phyloP scores from a whole-genome alignment of 352 stramenopile genomes.

The Globisporangium apiculatum region DNA sequence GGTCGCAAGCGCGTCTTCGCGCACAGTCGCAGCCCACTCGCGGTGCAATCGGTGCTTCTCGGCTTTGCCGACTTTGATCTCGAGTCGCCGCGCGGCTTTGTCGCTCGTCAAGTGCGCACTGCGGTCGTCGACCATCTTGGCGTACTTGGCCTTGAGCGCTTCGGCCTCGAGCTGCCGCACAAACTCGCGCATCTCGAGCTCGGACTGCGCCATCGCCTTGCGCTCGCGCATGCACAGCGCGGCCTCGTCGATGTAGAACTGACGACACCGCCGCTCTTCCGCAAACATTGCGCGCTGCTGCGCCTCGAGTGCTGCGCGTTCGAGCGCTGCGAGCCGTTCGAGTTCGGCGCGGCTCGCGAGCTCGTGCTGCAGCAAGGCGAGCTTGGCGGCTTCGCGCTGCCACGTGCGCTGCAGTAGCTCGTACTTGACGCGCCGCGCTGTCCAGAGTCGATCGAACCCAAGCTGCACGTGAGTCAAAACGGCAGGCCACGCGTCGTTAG shows the following conservation, averaged over 20 bases:
- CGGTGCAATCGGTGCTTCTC: conserved; percentile 67
- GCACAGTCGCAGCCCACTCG: conserved; percentile 60
- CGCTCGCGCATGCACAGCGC: conserved; percentile 49
- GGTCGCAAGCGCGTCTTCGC: conserved; percentile 54
- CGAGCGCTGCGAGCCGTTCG: conserved; percentile 35
- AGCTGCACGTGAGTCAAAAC: conserved; percentile 6
- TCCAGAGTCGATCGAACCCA: conserved; percentile 38
- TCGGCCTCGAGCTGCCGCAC: conserved; percentile 55
- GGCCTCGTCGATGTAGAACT: conserved; percentile 67
- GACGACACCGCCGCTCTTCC: conserved; percentile 48
- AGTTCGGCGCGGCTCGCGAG: conserved; percentile 48
- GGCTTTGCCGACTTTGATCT: conserved; percentile 78
- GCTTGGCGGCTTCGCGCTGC: conserved; percentile 34
- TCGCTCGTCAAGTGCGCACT: conserved; percentile 40
- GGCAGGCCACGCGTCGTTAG: conserved; percentile 1
- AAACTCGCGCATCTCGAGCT: conserved; percentile 69
- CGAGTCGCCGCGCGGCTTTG: conserved; percentile 53
- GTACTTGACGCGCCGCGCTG: conserved; percentile 30
- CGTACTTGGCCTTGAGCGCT: conserved; percentile 70
- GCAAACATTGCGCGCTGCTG: conserved; percentile 57
- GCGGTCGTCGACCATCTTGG: conserved; percentile 54
- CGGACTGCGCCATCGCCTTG: conserved; percentile 53
- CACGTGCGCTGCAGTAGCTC: conserved; percentile 28
- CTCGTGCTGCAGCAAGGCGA: conserved; percentile 39
- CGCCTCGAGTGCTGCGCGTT: conserved; percentile 30